phyloP scores from a whole-genome alignment of 257 asterid genomes.

The Ballota nigra region DNA sequence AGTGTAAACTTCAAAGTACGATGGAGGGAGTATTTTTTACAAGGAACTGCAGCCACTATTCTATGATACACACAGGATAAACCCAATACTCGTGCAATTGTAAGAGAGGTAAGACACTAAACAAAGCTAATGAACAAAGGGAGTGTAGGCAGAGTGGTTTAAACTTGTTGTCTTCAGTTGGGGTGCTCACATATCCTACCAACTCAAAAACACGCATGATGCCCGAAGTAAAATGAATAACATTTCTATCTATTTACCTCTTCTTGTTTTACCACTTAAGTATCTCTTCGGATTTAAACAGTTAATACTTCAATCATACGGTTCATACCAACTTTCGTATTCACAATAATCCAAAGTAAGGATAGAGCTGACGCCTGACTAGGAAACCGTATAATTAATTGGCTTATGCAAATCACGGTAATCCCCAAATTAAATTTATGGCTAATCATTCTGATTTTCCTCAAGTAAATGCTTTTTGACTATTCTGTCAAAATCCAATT shows the following conservation, averaged over 20 bases:
- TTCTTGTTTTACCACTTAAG: neutral
- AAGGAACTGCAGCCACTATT: neutral
- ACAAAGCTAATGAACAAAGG: neutral
- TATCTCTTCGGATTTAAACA: neutral
- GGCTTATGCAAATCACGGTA: neutral
- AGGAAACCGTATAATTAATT: neutral
- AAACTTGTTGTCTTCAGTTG: neutral
- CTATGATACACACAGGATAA: neutral
- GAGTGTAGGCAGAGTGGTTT: neutral
- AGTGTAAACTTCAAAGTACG: too few species aligned
- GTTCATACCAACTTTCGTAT: neutral
- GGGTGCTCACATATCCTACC: neutral
- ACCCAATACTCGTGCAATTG: neutral
- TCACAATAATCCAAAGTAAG: neutral
- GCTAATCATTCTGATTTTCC: neutral
- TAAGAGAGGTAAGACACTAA: neutral
- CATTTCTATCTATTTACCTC: neutral
- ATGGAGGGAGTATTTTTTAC: neutral
- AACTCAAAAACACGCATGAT: neutral
- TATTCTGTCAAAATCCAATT: neutral
- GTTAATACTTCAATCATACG: neutral
- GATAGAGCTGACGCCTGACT: neutral
- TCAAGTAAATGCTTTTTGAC: constrained; percentile 15
- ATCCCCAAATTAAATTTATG: neutral
- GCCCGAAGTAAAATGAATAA: neutral